Base-by-base conservation (phyloP, 2,329 filamentous ascomycete species). In the Tolypocladium tropicale region DNA sequence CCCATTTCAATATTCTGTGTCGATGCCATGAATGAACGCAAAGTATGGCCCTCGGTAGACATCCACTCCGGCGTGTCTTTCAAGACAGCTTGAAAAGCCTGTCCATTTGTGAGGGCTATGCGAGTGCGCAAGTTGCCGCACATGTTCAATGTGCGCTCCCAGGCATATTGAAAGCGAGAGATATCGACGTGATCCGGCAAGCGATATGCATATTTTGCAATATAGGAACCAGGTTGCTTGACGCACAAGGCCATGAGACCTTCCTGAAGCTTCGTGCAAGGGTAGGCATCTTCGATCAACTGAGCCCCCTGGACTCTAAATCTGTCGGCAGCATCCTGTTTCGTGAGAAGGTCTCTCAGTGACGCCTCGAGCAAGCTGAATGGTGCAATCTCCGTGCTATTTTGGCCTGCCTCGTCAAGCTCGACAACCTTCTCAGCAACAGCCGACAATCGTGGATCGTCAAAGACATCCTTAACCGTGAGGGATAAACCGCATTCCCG, bases 401-500 rank as follows among this genome's bases (percentile, higher is more conserved):
- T 39, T 21, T 25, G 10, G 11, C 3, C 10, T 4, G 10, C 41
- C 2, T 23, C 21, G 4, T 16, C 21, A 5, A 43, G 10, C 2
- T 43, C 74, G 2, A 52, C 50, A 18, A 32, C n/a, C 7, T 16
- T 4, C 2, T 49, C 33, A 9, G 49, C 32, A 6, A 25, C 2
- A 10, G 39, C 41, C 18, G 32, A 16, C 25, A 55, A 14, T 5
- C 55, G 39, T 49, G 58, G 33, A 48, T 59, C 23, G 32, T 53
- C 48, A 32, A 58, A 58, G 4, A 58, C 43, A 21, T 57, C 53
- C 33, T 34, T 59, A 1, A 69, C 70, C 21, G 70, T 54, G 4
- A 57, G 18, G 16, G 52, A 48, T 37, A 58, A 28, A 16, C 55
- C 53, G 3, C 21, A 14, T 18, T 57, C 53, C 2, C 55, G 53